phyloP scores from a whole-genome alignment of 345 rosid genomes.

The Barbarea vulgaris region DNA sequence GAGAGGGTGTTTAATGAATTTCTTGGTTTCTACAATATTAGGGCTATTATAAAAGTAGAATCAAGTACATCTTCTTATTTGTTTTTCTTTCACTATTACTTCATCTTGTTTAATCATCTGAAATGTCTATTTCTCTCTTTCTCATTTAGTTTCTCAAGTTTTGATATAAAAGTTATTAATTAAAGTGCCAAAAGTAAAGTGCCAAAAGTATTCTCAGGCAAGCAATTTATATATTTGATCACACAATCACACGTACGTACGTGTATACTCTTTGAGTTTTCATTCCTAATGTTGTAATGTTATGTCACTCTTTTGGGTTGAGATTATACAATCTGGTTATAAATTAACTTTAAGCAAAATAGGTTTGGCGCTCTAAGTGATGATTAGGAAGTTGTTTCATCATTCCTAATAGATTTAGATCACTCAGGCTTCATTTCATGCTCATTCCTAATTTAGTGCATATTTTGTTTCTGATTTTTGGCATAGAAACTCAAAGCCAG shows the following conservation, averaged over 20 bases:
- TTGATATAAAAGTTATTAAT: constrained; percentile 11
- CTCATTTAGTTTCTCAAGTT: constrained; percentile 6
- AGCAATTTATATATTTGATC: background rate
- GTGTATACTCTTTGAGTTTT: constrained; percentile 20
- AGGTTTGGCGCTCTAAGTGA: background rate
- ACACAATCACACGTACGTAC: constrained; percentile 13
- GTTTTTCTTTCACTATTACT: background rate
- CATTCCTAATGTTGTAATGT: too few species aligned
- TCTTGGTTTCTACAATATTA: constrained; percentile 37
- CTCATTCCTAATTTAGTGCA: constrained; percentile 10
- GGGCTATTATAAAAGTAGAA: constrained; percentile 41
- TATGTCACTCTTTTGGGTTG: too few species aligned
- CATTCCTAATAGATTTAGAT: background rate
- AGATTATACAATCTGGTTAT: background rate
- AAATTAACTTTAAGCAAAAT: background rate
- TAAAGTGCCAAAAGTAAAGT: background rate
- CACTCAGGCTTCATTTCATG: constrained; percentile 22
- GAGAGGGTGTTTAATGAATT: constrained; percentile 5
- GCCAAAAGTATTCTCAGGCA: background rate
- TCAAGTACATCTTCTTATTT: constrained; percentile 25
- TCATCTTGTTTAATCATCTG: constrained; percentile 10
- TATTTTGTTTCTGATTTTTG: constrained; percentile 13
- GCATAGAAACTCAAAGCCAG: constrained; percentile 23
- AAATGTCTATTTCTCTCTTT: constrained; percentile 20
- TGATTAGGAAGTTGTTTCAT: constrained; percentile 11